Evolutionary conservation across 495 filamentous ascomycete genomes (phyloP).

Genomic region (Neurospora sp.): DNA sequence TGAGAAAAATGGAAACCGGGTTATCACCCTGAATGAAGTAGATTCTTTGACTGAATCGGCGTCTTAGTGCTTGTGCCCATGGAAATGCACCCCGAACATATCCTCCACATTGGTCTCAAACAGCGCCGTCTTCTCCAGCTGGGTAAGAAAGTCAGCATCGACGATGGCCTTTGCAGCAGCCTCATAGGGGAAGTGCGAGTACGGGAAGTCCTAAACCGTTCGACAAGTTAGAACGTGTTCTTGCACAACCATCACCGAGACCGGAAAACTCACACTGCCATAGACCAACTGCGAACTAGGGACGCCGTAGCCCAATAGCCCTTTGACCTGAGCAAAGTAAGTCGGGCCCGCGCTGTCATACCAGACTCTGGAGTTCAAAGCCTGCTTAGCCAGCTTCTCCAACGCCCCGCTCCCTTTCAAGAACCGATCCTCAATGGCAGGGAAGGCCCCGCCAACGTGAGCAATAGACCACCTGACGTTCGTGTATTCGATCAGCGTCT

Average conservation of each 20-base stretch:
- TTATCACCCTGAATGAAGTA: background rate
- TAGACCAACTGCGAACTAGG: conserved; percentile 2
- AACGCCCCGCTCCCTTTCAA: background rate
- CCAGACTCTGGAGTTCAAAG: conserved; percentile 1
- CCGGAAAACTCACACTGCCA: background rate
- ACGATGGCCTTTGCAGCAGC: background rate
- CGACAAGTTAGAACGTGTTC: background rate
- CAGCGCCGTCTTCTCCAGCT: background rate
- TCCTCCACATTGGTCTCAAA: background rate
- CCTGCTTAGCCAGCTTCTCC: background rate
- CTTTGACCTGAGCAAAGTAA: conserved; percentile 4
- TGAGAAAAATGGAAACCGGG: background rate
- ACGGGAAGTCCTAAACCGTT: background rate
- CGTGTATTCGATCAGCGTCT: conserved; percentile 3
- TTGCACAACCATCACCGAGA: background rate
- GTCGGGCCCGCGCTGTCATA: conserved; percentile 4
- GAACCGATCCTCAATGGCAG: background rate
- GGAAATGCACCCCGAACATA: background rate
- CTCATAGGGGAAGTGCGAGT: background rate
- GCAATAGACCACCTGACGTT: background rate
- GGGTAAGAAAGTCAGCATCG: background rate
- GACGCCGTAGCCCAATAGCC: background rate
- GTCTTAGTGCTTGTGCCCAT: background rate
- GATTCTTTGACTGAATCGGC: background rate
- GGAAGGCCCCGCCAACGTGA: background rate